Base-by-base conservation (phyloP, 805 yeast species). In the Candida stauntonica region DNA sequence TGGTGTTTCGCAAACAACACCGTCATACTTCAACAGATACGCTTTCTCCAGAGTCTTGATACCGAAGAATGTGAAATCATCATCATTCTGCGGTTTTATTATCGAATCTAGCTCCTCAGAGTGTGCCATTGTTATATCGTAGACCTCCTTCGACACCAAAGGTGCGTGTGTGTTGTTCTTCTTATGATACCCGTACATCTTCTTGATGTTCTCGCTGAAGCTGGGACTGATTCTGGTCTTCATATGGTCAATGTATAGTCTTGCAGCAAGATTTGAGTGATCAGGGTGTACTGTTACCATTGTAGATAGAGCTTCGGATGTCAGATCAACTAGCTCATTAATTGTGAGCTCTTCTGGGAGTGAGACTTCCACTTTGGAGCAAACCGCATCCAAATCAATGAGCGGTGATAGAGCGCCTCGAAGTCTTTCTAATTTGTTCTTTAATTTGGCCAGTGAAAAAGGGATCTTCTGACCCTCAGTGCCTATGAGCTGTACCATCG, bases 221-320 rank as follows among this genome's bases (percentile, higher is more conserved):
- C 72, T 82, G 63, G 81, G 81, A 42, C 87, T 83, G 33, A 96
- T 87, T 66, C 86, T 95, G 67, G 88, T 91, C 70, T 89, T 97
- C 58, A 93, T 73, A 62, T 86, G 86, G 26, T 95, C 83, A 39
- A 89, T 83, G 14, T 96, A 95, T 38, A 93, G 79, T 67, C 99
- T 81, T 18, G 98, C 97, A 35, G 96, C 98, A 52, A 89, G 71
- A 21, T 79, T 78, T 17, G 97, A 96, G 56, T 93, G 88, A 66
- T 93, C 98, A 9, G 98, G 98, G 64, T 93, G 99, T 46, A 86
- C 77, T 9, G 98, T 91, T 44, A 98, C 86, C 96, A 93, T 86
- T 59, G 83, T 85, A 30, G 98, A 98, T 41, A 96, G 95, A 26
- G 96, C 88, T 66, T 93, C 99, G 31, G 98, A 97, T 34, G 98